Evolutionary conservation across 2,329 filamentous ascomycete species (phyloP).

Genomic region (Tolypocladium tropicale): DNA sequence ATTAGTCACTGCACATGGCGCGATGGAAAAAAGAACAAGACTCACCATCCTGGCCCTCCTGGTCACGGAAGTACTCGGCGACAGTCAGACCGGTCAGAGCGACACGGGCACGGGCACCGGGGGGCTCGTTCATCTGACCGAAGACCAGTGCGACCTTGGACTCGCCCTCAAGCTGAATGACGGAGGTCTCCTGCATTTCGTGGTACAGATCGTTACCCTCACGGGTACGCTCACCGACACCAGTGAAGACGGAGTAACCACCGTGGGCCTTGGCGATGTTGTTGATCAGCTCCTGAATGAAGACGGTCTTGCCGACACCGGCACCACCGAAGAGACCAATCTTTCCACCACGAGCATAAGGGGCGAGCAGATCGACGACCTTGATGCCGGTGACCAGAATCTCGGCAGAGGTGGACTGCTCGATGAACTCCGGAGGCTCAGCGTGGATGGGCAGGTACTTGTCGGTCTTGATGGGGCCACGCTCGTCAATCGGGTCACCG

Average conservation of each 20-base stretch:
- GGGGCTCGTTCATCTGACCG: slow-evolving; percentile 99
- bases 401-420: slow-evolving; percentile 94
- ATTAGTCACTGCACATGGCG: slow-evolving; percentile 1
- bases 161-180: slow-evolving; percentile 98
- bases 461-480: slow-evolving; percentile 90
- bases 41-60: slow-evolving; percentile 76
- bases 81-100: slow-evolving; percentile 82
- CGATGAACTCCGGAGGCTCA: slow-evolving; percentile 82
- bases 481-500: slow-evolving; percentile 99
- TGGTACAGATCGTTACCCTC: slow-evolving; percentile 99
- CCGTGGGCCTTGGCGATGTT: slow-evolving; percentile 99
- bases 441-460: slow-evolving; percentile 88
- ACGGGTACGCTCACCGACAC: slow-evolving; percentile 99
- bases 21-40: slow-evolving; percentile 5
- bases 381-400: slow-evolving; percentile 99
- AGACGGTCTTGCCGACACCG: slow-evolving; percentile 99
- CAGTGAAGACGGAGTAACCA: slow-evolving; percentile 99
- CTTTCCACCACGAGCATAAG: slow-evolving; percentile 99
- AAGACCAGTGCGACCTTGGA: slow-evolving; percentile 99
- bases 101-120: slow-evolving; percentile 98
- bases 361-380: slow-evolving; percentile 97
- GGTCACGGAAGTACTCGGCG: slow-evolving; percentile 72
- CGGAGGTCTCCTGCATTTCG: slow-evolving; percentile 99
- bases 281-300: slow-evolving; percentile 99
- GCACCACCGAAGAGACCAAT: slow-evolving; percentile 99